Conservation (phyloP, 2,329 filamentous ascomycete species). For the Raffaelea ambrosiae region DNA sequence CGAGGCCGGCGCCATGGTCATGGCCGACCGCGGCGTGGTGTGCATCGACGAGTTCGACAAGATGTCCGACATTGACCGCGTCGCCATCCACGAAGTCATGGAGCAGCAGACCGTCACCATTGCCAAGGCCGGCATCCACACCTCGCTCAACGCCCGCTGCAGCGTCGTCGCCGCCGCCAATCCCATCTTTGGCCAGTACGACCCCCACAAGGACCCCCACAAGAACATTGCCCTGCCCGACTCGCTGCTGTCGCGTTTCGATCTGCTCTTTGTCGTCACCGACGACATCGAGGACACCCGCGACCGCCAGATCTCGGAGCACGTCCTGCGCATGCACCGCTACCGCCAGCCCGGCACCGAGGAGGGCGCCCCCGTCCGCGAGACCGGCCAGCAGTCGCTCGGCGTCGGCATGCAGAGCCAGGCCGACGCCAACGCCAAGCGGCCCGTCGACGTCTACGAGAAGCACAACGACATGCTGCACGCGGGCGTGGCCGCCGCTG, state of each 20-base stretch:
- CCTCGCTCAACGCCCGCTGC: slow-evolving; percentile 90
- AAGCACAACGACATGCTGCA: slow-evolving; percentile 97
- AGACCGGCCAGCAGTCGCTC: slow-evolving; percentile 74
- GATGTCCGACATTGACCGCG: slow-evolving; percentile 96
- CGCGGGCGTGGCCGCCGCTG: slow-evolving; percentile 80
- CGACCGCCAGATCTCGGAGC: slow-evolving; percentile 87
- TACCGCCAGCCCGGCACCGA: slow-evolving; percentile 90
- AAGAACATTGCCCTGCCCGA: slow-evolving; percentile 97
- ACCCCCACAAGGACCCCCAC: slow-evolving; percentile 96
- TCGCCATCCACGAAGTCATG: slow-evolving; percentile 99
- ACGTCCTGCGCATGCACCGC: slow-evolving; percentile 93
- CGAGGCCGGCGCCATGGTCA: slow-evolving; percentile 97
- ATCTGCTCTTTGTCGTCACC: slow-evolving; percentile 93
- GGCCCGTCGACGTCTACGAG: slow-evolving; percentile 82
- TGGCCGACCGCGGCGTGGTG: slow-evolving; percentile 91
- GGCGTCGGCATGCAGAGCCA: slow-evolving; percentile 80
- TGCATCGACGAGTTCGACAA: slow-evolving; percentile 99
- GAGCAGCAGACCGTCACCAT: slow-evolving; percentile 99
- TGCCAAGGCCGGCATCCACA: slow-evolving; percentile 96
- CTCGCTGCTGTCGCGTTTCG: slow-evolving; percentile 94
- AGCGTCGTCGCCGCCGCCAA: slow-evolving; percentile 96
- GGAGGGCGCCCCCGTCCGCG: slow-evolving; percentile 88
- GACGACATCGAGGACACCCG: slow-evolving; percentile 95
- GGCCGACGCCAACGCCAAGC: slow-evolving; percentile 49
- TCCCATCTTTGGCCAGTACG: slow-evolving; percentile 96